These are phyloP conservation scores for Sphagnum magellanicum DNA, from an alignment of 228 moss, liverwort and hornwort species.

Conservation along the genomic window DNA sequence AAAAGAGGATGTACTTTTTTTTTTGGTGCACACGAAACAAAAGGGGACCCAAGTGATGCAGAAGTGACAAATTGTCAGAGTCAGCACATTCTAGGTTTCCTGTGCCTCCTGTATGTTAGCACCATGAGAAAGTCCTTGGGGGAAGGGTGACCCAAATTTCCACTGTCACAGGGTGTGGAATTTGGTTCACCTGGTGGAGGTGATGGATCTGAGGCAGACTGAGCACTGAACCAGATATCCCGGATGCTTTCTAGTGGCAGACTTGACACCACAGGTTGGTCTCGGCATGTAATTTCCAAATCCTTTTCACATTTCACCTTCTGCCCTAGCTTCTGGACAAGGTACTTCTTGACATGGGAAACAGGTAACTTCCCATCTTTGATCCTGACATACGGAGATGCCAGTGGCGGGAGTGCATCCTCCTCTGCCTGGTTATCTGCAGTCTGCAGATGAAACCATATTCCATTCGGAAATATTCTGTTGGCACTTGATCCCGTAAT, in stretches of 20 bases:
- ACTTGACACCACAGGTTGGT: slow-evolving; percentile 92
- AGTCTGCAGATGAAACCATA: slow-evolving; percentile 92
- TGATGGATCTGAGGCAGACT: slow-evolving; percentile 51
- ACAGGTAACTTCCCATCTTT: slow-evolving; percentile 91
- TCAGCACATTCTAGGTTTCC: slow-evolving; percentile 34
- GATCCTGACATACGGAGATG: slow-evolving; percentile 72
- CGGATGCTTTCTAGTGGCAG: slow-evolving; percentile 90
- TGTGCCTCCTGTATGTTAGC: slow-evolving; percentile 74
- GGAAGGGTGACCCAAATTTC: slow-evolving; percentile 46
- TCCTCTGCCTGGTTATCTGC: slow-evolving; percentile 68
- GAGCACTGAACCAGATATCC: slow-evolving; percentile 91
- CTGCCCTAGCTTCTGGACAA: slow-evolving; percentile 68
- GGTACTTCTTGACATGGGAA: slow-evolving; percentile 76
- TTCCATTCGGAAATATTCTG: slow-evolving; percentile 34
- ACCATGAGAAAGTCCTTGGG: slow-evolving; percentile 89
- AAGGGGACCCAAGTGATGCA: too few species aligned
- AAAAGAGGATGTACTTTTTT: too few species aligned
- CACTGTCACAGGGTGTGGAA: slow-evolving; percentile 25
- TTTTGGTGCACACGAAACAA: too few species aligned
- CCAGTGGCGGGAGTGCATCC: slow-evolving; percentile 67
- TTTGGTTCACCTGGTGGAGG: slow-evolving; percentile 31
- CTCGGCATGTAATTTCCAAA: slow-evolving; percentile 95
- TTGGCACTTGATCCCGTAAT: slow-evolving; percentile 12
- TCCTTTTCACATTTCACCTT: slow-evolving; percentile 53
- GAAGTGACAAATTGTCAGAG: too few species aligned